phyloP scores from a whole-genome alignment of 2,329 filamentous ascomycete species.

The Aspergillaceae sp. region DNA sequence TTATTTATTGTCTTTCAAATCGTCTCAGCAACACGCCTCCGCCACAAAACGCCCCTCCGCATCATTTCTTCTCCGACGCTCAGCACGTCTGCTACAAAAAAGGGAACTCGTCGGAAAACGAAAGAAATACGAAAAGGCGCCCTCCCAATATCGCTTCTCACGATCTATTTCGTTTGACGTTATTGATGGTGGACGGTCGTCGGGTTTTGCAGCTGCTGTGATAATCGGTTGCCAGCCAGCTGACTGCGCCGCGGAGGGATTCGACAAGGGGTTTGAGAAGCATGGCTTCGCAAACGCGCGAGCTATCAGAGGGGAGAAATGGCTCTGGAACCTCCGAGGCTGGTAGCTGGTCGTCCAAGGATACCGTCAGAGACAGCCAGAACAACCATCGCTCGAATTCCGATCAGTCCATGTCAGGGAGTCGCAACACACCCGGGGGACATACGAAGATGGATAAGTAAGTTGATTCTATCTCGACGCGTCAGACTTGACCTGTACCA shows the following conservation, averaged over 20 bases:
- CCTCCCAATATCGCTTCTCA: not conserved
- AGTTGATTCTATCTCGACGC: constrained; percentile 2
- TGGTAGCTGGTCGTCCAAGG: constrained; percentile 32
- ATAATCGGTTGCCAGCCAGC: constrained; percentile 16
- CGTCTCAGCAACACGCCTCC: not conserved
- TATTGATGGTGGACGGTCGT: constrained; percentile 17
- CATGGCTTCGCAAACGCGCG: constrained; percentile 28
- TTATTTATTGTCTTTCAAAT: not conserved
- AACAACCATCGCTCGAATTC: constrained; percentile 10
- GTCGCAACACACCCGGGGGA: constrained; percentile 18
- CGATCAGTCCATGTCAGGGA: constrained; percentile 15
- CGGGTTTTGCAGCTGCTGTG: constrained; percentile 4
- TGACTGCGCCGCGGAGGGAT: constrained; percentile 14
- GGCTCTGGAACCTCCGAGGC: constrained; percentile 34
- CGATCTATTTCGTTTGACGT: not conserved
- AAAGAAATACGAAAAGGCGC: not conserved
- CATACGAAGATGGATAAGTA: constrained; percentile 23
- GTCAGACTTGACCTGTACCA: not conserved
- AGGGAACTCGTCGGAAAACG: too few relatives aligned
- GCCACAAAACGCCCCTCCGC: not conserved
- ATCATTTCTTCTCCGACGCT: not conserved
- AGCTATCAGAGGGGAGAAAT: constrained; percentile 27
- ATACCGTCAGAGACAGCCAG: constrained; percentile 28
- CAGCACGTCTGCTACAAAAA: too few relatives aligned
- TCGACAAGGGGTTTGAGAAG: constrained; percentile 10